Evolutionary conservation across 805 yeast species (phyloP), one percentile per base, ranked within the genome.

Genomic region (Starmerella apis): DNA sequence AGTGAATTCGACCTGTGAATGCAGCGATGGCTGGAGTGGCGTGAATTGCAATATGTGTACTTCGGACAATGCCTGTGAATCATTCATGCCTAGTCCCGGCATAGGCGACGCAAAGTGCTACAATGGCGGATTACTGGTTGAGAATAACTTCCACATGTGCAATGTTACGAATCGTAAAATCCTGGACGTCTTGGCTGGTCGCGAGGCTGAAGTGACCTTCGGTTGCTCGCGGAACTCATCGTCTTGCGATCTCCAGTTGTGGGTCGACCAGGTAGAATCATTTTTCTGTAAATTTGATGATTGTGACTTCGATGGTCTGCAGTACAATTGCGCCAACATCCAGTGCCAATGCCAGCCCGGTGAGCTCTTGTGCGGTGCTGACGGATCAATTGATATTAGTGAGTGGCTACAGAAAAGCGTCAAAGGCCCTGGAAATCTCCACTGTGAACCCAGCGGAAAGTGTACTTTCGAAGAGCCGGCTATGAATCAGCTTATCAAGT

Each of bases 401-500:
- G 97, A 90, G 49, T 92, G 94, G 65, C 72, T 92, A 53, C 79
- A 87, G 1, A 92, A 88, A 62, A 84, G 95, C 4, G 87, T 92
- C 53, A 71, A 70, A 33, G 98, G 98, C 1, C 98, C 98, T 0
- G 98, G 95, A 28, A 88, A 83, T 55, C 87, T 92, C 61, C 68
- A 78, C 3, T 92, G 98, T 68, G 85, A 86, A 63, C 64, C 68
- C 5, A 64, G 74, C 14, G 76, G 72, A 37, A 67, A 71, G 42
- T 92, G 98, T 68, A 72, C 72, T 43, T 92, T 92, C 61, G 81
- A 90, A 2, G 98, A 92, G 63, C 97, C 98, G 41, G 81, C 92
- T 48, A 90, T 92, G 96, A 85, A 92, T 67, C 94, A 85, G 56
- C 73, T 92, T 61, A 92, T 92, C 50, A 73, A 79, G 51, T 79